Evolutionary conservation across 495 filamentous ascomycete species (phyloP).

Genomic region (Tirmania nivea): DNA sequence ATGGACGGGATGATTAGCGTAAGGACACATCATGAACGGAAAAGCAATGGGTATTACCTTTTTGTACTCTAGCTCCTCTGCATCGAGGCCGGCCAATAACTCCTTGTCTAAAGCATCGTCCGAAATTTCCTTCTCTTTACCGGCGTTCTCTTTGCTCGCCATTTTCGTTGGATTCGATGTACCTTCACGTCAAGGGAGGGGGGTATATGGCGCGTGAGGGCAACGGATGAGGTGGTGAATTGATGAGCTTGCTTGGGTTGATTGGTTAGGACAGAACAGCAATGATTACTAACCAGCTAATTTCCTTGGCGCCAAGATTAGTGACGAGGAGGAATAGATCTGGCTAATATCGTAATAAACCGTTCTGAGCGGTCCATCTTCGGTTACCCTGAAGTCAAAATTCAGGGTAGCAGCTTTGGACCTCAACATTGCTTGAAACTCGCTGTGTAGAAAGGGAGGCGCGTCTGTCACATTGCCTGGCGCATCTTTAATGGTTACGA

Average conservation of each 20-base stretch:
- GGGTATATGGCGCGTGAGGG: neutral
- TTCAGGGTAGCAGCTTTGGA: too few relatives aligned
- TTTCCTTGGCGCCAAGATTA: too few relatives aligned
- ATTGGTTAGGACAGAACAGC: neutral
- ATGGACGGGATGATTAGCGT: constrained; percentile 6
- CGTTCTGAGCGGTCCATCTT: too few relatives aligned
- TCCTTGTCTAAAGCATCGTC: constrained; percentile 31
- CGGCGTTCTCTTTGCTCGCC: constrained; percentile 31
- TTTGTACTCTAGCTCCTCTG: constrained; percentile 69
- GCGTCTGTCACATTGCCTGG: too few relatives aligned
- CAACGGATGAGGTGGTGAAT: neutral
- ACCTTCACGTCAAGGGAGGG: too few relatives aligned
- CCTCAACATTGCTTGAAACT: too few relatives aligned
- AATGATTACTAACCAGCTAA: too few relatives aligned
- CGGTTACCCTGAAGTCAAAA: too few relatives aligned
- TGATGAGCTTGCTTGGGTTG: neutral
- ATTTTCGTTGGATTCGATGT: neutral
- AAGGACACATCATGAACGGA: neutral
- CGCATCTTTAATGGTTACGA: too few relatives aligned
- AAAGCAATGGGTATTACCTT: constrained; percentile 32
- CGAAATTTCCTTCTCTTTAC: neutral
- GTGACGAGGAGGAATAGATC: too few relatives aligned
- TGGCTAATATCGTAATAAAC: too few relatives aligned
- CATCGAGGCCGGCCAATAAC: constrained; percentile 62
- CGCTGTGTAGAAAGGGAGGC: too few relatives aligned